These are phyloP conservation scores for Taiozyma onychis DNA, from an alignment of 1,139 yeast species.

Conservation along the genomic window DNA sequence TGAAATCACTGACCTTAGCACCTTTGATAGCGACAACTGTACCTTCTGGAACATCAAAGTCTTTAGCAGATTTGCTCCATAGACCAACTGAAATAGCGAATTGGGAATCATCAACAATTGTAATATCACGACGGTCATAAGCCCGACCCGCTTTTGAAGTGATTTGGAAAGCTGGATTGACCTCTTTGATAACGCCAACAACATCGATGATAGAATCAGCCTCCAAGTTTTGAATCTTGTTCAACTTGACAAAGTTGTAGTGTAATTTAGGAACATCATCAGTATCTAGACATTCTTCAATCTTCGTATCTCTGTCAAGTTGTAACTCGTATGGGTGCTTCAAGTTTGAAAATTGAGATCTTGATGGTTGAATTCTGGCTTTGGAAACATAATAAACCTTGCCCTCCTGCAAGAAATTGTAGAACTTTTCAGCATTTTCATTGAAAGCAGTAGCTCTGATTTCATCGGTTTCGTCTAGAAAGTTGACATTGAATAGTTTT, in stretches of 20 bases:
- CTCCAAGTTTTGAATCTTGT: constrained; percentile 60
- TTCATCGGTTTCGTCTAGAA: constrained; percentile 93
- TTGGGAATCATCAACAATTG: constrained; percentile 80
- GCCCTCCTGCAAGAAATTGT: constrained; percentile 77
- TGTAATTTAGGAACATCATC: constrained; percentile 70
- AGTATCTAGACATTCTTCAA: constrained; percentile 66
- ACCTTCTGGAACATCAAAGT: constrained; percentile 69
- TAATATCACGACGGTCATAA: constrained; percentile 84
- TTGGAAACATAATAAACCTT: constrained; percentile 81
- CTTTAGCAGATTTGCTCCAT: constrained; percentile 86
- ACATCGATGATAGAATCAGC: constrained; percentile 76
- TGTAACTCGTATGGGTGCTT: constrained; percentile 85
- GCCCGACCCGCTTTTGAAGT: constrained; percentile 94
- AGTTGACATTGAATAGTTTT: constrained; percentile 79
- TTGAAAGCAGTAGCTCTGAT: constrained; percentile 94
- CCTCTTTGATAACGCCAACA: constrained; percentile 76
- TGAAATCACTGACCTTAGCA: constrained; percentile 82
- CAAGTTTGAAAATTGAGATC: constrained; percentile 79
- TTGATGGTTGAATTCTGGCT: constrained; percentile 77
- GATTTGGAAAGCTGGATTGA: constrained; percentile 69
- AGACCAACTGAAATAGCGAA: constrained; percentile 74
- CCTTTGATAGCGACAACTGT: constrained; percentile 91
- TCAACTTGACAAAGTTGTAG: constrained; percentile 70
- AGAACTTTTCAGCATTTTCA: constrained; percentile 75
- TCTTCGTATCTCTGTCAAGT: constrained; percentile 72